Evolutionary conservation across 306 rosid species (phyloP), one percentile per base, ranked within the genome.

Genomic region (Hippophae tibetana): DNA sequence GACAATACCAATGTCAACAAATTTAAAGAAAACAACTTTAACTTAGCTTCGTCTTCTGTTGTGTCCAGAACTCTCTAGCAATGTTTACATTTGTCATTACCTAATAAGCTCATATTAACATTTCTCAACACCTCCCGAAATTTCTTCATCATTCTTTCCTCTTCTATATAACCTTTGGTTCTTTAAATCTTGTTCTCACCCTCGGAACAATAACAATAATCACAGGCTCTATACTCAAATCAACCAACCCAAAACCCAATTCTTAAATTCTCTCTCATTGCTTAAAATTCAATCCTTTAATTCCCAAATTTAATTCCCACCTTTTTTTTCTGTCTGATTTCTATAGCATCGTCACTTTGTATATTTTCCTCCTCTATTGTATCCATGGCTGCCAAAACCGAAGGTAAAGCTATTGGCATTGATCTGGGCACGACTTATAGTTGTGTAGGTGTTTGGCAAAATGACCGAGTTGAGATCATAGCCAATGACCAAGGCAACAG

Each of bases 351-450:
- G 8, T 7, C 7, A 49, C 3, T 44, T 43, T 54, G 5, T 48
- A 31, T 31, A 3, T 6, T 7, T 40, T 48, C 11, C 43, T 31
- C 13, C 66, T 42, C 26, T 42, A 0, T 42, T 42, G 8, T 9
- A 9, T 61, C 57, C 6, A 76, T 77, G 82, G 82, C 76, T 69
- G 26, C 83, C 12, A 78, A 67, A 56, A 48, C 65, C 1, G 63
- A 66, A 70, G 75, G 78, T 0, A 77, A 65, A 62, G 70, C 73
- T 44, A 67, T 79, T 27, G 84, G 84, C 67, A 79, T 79, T 10
- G 84, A 79, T 43, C 77, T 79, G 2, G 84, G 84, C 55, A 79
- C 84, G 40, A 79, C 84, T 60, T 79, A 79, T 72, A 78, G 83
- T 43, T 78, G 83, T 59, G 83, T 78, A 3, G 83, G 77, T 0